These are phyloP conservation scores for Onygena corvina DNA, from an alignment of 2,329 filamentous ascomycete genomes.

Conservation along the genomic window DNA sequence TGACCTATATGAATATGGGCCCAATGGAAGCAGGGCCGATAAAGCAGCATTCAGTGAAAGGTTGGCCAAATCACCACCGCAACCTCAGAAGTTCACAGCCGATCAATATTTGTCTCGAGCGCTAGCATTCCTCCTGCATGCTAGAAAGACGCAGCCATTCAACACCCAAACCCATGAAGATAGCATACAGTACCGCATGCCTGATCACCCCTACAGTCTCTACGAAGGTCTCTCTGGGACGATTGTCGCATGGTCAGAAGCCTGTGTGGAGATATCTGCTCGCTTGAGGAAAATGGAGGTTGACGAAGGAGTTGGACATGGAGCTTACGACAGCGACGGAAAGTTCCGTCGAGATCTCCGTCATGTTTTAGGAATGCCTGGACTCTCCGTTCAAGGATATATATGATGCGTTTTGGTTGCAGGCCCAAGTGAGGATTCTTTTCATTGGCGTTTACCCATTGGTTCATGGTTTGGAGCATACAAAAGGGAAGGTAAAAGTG, in stretches of 20 bases:
- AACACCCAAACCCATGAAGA: conserved; percentile 17
- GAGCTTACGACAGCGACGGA: background rate
- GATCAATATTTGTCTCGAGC: conserved; percentile 31
- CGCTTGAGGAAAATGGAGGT: conserved; percentile 26
- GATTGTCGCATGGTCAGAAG: conserved; percentile 33
- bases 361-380: conserved; percentile 11
- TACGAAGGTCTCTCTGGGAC: conserved; percentile 32
- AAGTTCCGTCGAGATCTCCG: background rate
- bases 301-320: background rate
- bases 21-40: conserved; percentile 17
- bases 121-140: conserved; percentile 29
- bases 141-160: conserved; percentile 29
- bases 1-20: conserved; percentile 27
- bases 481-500: background rate
- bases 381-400: conserved; percentile 9
- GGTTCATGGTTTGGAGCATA: no score
- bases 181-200: conserved; percentile 27
- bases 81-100: conserved; percentile 18
- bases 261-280: conserved; percentile 26
- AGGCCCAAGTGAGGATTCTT: background rate
- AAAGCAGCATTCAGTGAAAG: conserved; percentile 19
- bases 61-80: conserved; percentile 4
- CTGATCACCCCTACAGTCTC: conserved; percentile 30
- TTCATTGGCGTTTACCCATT: background rate
- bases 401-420: conserved; percentile 5